Conservation (phyloP, 1,284 basidiomycete species). For the Cutaneotrichosporon cavernicola region DNA sequence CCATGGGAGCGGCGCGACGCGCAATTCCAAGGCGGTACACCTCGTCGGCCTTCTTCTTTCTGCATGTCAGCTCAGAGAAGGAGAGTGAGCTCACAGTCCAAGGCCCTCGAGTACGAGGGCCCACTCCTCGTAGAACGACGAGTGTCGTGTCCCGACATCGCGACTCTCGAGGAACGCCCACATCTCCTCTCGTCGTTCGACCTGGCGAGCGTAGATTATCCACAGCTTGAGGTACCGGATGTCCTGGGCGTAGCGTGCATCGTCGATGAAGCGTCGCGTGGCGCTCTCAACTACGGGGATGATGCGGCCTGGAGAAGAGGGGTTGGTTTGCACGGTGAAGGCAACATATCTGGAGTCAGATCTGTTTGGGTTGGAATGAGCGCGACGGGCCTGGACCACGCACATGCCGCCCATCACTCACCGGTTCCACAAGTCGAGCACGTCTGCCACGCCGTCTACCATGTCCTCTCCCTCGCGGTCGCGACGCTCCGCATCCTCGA, state of each 20-base stretch:
- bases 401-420: constrained; percentile 28
- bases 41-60: constrained; percentile 73
- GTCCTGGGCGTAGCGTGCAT: constrained; percentile 78
- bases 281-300: constrained; percentile 73
- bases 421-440: constrained; percentile 55
- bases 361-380: not conserved
- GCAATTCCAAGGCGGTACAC: constrained; percentile 82
- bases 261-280: constrained; percentile 73
- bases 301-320: constrained; percentile 63
- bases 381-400: not conserved
- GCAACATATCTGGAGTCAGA: constrained; percentile 41
- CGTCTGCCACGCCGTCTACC: constrained; percentile 52
- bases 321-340: constrained; percentile 59
- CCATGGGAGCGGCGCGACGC: constrained; percentile 74
- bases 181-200: constrained; percentile 62
- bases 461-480: constrained; percentile 61
- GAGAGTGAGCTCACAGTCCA: constrained; percentile 62
- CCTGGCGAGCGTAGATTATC: constrained; percentile 72
- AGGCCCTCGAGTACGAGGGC: constrained; percentile 69
- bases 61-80: constrained; percentile 41
- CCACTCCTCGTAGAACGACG: constrained; percentile 81
- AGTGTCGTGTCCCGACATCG: constrained; percentile 74
- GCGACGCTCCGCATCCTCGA: constrained; percentile 51
- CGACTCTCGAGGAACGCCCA: constrained; percentile 73
- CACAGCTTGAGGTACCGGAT: constrained; percentile 84